Percentiles rank a stretch among this genome's conserved stretches.
phyloP scores from a whole-genome alignment of 805 yeast species.

The Kodamaea kakaduensis region DNA sequence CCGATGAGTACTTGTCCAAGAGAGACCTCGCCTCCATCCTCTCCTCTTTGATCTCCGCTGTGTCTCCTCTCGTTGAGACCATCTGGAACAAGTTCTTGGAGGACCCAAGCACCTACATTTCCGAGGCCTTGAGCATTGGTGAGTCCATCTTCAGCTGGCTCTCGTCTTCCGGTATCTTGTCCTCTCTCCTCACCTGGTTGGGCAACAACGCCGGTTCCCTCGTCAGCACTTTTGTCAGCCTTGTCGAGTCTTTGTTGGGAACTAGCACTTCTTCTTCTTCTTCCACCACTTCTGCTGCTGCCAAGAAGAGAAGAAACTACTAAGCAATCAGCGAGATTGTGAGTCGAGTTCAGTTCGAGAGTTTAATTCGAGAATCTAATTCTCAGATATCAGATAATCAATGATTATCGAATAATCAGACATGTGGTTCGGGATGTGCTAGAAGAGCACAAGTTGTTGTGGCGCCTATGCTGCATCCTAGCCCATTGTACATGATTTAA shows the following conservation, averaged over 20 bases:
- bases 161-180: conserved; percentile 33
- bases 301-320: too few relatives aligned
- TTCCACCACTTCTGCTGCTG: conserved; percentile 12
- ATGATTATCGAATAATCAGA: too few relatives aligned
- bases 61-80: conserved; percentile 33
- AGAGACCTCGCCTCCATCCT: conserved; percentile 33
- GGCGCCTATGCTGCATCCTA: too few relatives aligned
- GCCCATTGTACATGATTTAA: too few relatives aligned
- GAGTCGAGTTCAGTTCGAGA: too few relatives aligned
- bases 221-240: conserved; percentile 20
- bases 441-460: conserved; percentile 16
- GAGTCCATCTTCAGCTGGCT: conserved; percentile 38
- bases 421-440: conserved; percentile 11
- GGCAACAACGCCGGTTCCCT: conserved; percentile 24
- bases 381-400: too few relatives aligned
- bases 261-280: conserved; percentile 22
- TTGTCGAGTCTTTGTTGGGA: conserved; percentile 25
- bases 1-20: conserved; percentile 32
- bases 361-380: too few relatives aligned
- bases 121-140: conserved; percentile 29
- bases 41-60: conserved; percentile 23
- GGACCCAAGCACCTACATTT: conserved; percentile 33
- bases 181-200: conserved; percentile 22
- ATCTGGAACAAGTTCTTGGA: conserved; percentile 33
- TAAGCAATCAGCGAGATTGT: conserved; percentile 3